These are phyloP conservation scores for Aureobasidium pullulans DNA, from an alignment of 2,329 filamentous ascomycete species.

Conservation along the genomic window DNA sequence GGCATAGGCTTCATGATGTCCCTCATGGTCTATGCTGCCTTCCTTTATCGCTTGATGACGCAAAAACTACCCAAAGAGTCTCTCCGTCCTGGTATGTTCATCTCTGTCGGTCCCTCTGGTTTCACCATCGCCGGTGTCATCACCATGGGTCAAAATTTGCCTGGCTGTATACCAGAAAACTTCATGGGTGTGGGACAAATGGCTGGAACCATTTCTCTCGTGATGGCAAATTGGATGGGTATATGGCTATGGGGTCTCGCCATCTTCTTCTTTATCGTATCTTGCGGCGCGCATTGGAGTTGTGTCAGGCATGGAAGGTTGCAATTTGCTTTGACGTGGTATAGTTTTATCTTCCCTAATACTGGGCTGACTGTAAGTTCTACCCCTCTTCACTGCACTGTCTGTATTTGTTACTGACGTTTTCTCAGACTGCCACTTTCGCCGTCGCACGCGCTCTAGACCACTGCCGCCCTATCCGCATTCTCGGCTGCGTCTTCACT, in stretches of 20 bases:
- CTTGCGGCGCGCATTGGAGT: constrained; percentile 66
- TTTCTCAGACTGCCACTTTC: constrained; percentile 55
- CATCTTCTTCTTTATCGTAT: constrained; percentile 77
- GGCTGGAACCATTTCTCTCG: constrained; percentile 47
- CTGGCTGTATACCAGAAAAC: constrained; percentile 39
- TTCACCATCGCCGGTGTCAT: constrained; percentile 58
- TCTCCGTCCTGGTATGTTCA: constrained; percentile 76
- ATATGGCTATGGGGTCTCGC: constrained; percentile 80
- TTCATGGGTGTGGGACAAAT: constrained; percentile 52
- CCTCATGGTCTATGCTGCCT: constrained; percentile 77
- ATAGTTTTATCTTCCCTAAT: constrained; percentile 75
- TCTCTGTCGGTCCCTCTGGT: constrained; percentile 69
- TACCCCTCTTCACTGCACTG: too few species aligned
- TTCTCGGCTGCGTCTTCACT: constrained; percentile 62
- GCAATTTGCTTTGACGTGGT: constrained; percentile 80
- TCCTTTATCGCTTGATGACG: constrained; percentile 81
- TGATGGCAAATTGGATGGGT: constrained; percentile 55
- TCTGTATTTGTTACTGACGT: neutral
- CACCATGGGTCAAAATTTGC: constrained; percentile 47
- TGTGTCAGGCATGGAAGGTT: constrained; percentile 55
- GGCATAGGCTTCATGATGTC: constrained; percentile 58
- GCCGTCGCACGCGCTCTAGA: constrained; percentile 52
- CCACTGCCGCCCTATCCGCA: constrained; percentile 45
- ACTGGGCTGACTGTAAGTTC: constrained; percentile 40
- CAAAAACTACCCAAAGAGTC: constrained; percentile 73